Conservation (phyloP, 306 rosid species). For the Cercis canadensis region DNA sequence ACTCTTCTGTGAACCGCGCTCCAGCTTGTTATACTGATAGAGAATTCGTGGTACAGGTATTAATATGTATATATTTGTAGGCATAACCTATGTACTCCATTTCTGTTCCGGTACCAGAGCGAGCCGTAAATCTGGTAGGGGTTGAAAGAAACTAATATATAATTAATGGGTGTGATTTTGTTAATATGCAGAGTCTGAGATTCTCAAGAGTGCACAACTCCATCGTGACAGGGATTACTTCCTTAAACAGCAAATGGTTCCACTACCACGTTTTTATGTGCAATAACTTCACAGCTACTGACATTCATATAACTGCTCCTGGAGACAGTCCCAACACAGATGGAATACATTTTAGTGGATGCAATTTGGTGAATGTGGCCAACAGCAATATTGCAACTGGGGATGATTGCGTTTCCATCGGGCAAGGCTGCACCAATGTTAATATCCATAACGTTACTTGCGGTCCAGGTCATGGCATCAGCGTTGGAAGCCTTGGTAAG, state of each 20-base stretch:
- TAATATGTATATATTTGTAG: too few relatives aligned
- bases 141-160: too few relatives aligned
- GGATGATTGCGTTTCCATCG: constrained; percentile 78
- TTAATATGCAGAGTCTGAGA: constrained; percentile 52
- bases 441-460: constrained; percentile 48
- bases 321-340: constrained; percentile 78
- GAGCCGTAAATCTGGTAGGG: too few relatives aligned
- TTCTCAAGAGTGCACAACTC: constrained; percentile 48
- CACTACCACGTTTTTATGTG: constrained; percentile 47
- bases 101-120: too few relatives aligned
- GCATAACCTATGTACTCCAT: too few relatives aligned
- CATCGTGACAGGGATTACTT: constrained; percentile 46
- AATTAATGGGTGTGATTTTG: too few relatives aligned
- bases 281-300: constrained; percentile 38
- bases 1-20: too few relatives aligned
- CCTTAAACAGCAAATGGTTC: constrained; percentile 62
- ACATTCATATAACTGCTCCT: constrained; percentile 55
- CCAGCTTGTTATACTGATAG: too few relatives aligned
- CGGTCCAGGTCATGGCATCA: constrained; percentile 83
- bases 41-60: too few relatives aligned
- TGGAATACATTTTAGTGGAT: constrained; percentile 63
- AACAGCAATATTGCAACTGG: constrained; percentile 62
- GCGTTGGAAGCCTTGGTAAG: constrained; percentile 79
- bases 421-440: constrained; percentile 45
- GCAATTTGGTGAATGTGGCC: constrained; percentile 34